A percentile compares a stretch with the other conserved stretches of the same genome.
Evolutionary conservation across 257 asterid species (phyloP).

Genomic region (Nicotiana noctiflora): DNA sequence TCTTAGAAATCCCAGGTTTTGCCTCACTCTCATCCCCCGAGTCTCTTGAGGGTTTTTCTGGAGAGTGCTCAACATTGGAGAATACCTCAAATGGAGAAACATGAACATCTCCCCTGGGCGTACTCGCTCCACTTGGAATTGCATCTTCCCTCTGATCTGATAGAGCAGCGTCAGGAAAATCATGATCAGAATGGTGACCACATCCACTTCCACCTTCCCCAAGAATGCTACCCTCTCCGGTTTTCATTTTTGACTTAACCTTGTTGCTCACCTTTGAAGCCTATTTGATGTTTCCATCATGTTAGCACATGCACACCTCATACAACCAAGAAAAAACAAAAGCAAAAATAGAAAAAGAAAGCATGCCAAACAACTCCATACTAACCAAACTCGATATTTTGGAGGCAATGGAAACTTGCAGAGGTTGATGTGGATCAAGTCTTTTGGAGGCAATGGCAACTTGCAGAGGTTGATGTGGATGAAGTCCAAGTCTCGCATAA

Average conservation of each 20-base stretch:
- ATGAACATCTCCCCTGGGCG: conserved; percentile 68
- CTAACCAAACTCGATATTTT: conserved; percentile 79
- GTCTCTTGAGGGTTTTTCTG: conserved; percentile 38
- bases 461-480: conserved; percentile 85
- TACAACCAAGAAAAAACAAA: not conserved
- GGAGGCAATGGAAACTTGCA: conserved; percentile 78
- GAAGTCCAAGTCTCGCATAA: conserved; percentile 55
- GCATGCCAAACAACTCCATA: conserved; percentile 6
- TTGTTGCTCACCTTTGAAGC: conserved; percentile 84
- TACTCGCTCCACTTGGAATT: conserved; percentile 81
- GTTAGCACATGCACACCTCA: conserved; percentile 25
- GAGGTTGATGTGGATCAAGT: conserved; percentile 79
- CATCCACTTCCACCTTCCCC: conserved; percentile 67
- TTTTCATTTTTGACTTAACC: conserved; percentile 72
- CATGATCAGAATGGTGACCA: conserved; percentile 59
- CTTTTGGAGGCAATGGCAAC: conserved; percentile 77
- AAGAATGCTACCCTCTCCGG: conserved; percentile 38
- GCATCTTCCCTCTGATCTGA: conserved; percentile 71
- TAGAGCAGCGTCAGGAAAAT: conserved; percentile 32
- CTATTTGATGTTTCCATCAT: conserved; percentile 31
- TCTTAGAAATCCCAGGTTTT: conserved; percentile 62
- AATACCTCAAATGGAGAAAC: conserved; percentile 67
- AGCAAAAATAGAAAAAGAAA: not conserved
- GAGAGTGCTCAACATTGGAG: conserved; percentile 37
- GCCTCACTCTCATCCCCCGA: conserved; percentile 71